Evolutionary conservation across 371 early-diverging fungal genomes (phyloP).

Genomic region (Rhizopus sp.): DNA sequence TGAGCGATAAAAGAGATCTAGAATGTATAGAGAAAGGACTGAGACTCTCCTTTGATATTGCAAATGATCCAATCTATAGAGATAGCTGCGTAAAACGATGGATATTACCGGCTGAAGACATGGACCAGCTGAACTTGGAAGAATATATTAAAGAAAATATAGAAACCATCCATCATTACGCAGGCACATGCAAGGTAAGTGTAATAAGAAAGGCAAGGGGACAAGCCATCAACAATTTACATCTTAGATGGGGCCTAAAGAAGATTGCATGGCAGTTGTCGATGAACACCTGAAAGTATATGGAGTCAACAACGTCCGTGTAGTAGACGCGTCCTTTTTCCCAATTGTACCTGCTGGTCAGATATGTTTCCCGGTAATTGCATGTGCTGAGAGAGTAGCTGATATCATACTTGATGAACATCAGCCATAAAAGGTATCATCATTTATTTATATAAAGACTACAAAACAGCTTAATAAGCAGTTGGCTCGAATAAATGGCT

Average conservation of each 20-base stretch:
- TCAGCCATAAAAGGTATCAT: neutral
- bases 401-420: constrained; percentile 21
- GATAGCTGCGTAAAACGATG: constrained; percentile 17
- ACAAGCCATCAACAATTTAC: neutral
- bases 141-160: constrained; percentile 26
- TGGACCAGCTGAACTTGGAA: neutral
- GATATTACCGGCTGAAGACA: constrained; percentile 14
- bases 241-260: constrained; percentile 17
- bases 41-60: constrained; percentile 17
- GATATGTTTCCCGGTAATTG: constrained; percentile 32
- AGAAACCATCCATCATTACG: constrained; percentile 39
- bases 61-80: constrained; percentile 11
- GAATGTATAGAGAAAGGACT: constrained; percentile 22
- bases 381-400: constrained; percentile 28
- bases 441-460: neutral
- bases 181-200: constrained; percentile 47
- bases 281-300: constrained; percentile 43
- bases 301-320: constrained; percentile 39
- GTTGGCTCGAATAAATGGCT: constrained; percentile 71
- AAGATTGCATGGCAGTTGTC: constrained; percentile 31
- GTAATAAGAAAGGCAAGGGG: neutral
- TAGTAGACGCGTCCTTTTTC: constrained; percentile 53
- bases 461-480: constrained; percentile 27
- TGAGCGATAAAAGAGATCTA: constrained; percentile 22
- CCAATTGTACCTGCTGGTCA: constrained; percentile 39